These are phyloP conservation scores for Phialemonium atrogriseum DNA, from an alignment of 2,329 filamentous ascomycete species.

Conservation along the genomic window DNA sequence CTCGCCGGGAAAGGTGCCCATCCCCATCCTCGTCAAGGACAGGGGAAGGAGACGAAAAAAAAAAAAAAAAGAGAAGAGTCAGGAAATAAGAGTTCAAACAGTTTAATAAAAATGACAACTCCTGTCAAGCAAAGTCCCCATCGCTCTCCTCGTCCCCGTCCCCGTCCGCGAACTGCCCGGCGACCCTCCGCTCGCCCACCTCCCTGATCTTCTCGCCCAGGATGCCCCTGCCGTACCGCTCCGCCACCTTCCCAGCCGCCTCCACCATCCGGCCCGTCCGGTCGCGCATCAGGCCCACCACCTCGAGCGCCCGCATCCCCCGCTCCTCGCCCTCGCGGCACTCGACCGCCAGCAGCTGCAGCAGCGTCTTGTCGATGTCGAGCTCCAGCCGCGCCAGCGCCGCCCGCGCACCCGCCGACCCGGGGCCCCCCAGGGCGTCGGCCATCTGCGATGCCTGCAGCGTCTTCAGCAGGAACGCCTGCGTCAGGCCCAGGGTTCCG, in stretches of 20 bases:
- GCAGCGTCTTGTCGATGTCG: slow-evolving; percentile 80
- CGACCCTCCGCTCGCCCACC: slow-evolving; percentile 62
- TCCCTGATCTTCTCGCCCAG: slow-evolving; percentile 87
- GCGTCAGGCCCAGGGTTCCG: slow-evolving; percentile 63
- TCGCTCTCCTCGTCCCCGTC: slow-evolving; percentile 28
- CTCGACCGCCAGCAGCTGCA: slow-evolving; percentile 83
- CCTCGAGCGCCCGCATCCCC: slow-evolving; percentile 89
- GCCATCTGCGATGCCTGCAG: slow-evolving; percentile 66
- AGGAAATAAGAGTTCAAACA: neutral
- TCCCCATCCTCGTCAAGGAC: no score
- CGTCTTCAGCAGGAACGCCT: slow-evolving; percentile 68
- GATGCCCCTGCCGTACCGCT: slow-evolving; percentile 71
- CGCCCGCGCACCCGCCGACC: slow-evolving; percentile 55
- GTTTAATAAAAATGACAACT: slow-evolving; percentile 6
- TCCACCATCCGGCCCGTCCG: slow-evolving; percentile 82
- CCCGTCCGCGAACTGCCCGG: no score
- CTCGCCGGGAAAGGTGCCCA: no score
- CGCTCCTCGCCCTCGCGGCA: slow-evolving; percentile 88
- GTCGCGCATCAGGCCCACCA: slow-evolving; percentile 81
- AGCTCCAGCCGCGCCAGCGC: slow-evolving; percentile 66
- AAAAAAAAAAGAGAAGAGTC: no score
- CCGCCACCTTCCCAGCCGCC: slow-evolving; percentile 81
- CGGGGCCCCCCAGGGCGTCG: slow-evolving; percentile 64
- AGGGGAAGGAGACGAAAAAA: no score
- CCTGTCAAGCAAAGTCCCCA: slow-evolving; percentile 7